Evolutionary conservation across 768 basidiomycete species (phyloP).

Genomic region (Antrodiella citrinella): DNA sequence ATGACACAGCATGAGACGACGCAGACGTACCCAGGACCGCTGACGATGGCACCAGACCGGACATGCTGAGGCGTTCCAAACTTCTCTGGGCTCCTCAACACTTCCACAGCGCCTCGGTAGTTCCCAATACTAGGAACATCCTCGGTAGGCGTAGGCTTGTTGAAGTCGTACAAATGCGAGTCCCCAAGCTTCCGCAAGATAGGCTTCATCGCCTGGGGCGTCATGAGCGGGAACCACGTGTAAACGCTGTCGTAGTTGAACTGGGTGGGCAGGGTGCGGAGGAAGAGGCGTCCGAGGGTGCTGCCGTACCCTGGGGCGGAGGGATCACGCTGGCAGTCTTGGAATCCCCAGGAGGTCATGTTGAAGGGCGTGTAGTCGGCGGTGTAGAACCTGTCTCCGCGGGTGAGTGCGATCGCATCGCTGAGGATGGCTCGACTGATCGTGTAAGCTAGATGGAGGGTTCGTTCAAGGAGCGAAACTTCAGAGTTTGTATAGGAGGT

Average conservation of each 20-base stretch:
- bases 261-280: conserved; percentile 65
- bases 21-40: conserved; percentile 46
- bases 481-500: neutral
- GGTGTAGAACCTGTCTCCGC: conserved; percentile 79
- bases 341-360: conserved; percentile 77
- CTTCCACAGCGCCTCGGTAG: conserved; percentile 44
- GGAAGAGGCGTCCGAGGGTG: conserved; percentile 63
- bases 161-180: conserved; percentile 45
- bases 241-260: conserved; percentile 65
- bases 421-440: conserved; percentile 79
- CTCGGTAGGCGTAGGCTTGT: conserved; percentile 33
- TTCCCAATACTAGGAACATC: conserved; percentile 28
- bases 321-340: conserved; percentile 71
- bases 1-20: too few relatives aligned
- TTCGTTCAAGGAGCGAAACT: neutral
- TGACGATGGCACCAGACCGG: conserved; percentile 45
- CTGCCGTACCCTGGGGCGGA: conserved; percentile 69
- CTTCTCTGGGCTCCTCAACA: conserved; percentile 36
- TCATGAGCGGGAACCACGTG: conserved; percentile 87
- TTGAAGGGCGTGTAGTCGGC: conserved; percentile 77
- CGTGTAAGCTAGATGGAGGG: conserved; percentile 50
- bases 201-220: conserved; percentile 57
- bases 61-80: conserved; percentile 44
- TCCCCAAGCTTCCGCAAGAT: conserved; percentile 50
- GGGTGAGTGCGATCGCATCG: conserved; percentile 80